Conservation (phyloP, 1,139 yeast genomes). For the Zhuliangozyma parablackwelliae region DNA sequence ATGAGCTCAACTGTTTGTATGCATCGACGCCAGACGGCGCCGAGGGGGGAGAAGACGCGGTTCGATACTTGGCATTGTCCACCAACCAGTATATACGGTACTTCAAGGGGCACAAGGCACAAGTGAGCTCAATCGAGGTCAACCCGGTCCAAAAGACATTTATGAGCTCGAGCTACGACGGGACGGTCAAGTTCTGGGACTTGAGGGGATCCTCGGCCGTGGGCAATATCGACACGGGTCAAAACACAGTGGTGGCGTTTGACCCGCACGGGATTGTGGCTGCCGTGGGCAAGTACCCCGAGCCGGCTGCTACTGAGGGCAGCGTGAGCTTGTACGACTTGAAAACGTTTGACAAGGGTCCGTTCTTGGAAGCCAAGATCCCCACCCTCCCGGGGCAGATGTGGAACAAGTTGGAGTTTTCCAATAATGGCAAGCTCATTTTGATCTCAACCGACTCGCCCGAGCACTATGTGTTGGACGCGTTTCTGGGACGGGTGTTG, state of each 20-base stretch:
- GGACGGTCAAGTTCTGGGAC: constrained; percentile 87
- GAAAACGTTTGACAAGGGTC: constrained; percentile 49
- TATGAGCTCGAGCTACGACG: constrained; percentile 68
- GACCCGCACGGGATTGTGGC: constrained; percentile 84
- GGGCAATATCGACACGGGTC: constrained; percentile 58
- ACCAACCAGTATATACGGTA: constrained; percentile 80
- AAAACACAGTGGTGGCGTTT: constrained; percentile 57
- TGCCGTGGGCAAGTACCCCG: constrained; percentile 54
- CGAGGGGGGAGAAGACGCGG: constrained; percentile 56
- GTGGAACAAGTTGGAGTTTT: constrained; percentile 74
- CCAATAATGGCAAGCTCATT: constrained; percentile 76
- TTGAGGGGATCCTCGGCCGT: constrained; percentile 55
- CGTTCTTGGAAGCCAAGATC: constrained; percentile 44
- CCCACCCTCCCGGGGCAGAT: constrained; percentile 20
- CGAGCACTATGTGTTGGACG: constrained; percentile 62
- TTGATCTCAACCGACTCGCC: constrained; percentile 56
- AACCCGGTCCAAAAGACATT: constrained; percentile 69
- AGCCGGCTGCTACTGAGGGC: constrained; percentile 19
- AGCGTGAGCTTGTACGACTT: constrained; percentile 61
- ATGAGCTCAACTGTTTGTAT: constrained; percentile 67
- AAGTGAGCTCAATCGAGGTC: constrained; percentile 69
- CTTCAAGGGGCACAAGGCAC: constrained; percentile 79
- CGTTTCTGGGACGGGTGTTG: constrained; percentile 59
- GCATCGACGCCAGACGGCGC: constrained; percentile 60
- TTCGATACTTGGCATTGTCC: constrained; percentile 70